A percentile compares a stretch with the other conserved stretches of the same genome.
Conservation (phyloP, 306 rosid genomes). For the Notholithocarpus densiflorus region DNA sequence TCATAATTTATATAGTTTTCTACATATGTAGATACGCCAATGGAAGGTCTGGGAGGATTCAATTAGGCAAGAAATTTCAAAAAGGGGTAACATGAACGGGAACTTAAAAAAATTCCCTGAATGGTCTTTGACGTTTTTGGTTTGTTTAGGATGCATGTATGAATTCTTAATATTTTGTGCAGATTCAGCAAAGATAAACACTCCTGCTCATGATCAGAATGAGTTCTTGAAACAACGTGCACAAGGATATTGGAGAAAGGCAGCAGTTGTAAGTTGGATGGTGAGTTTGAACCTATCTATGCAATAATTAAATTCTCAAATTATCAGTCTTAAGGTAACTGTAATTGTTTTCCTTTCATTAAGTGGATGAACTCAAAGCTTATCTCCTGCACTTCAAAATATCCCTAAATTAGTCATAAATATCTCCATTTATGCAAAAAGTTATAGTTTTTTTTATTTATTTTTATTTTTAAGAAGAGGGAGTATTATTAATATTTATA, state of each 20-base stretch:
- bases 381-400: neutral
- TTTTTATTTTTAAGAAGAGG: neutral
- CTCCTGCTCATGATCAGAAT: neutral
- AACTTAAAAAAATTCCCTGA: constrained; percentile 9
- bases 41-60: constrained; percentile 78
- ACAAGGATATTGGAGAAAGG: constrained; percentile 66
- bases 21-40: constrained; percentile 43
- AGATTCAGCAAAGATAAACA: neutral
- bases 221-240: constrained; percentile 38
- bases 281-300: constrained; percentile 32
- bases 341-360: neutral
- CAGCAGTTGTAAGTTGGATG: constrained; percentile 69
- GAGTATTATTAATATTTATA: too few species aligned
- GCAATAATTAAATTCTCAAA: neutral
- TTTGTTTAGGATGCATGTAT: neutral
- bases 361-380: neutral
- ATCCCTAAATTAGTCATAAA: neutral
- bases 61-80: neutral
- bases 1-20: constrained; percentile 24
- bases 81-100: constrained; percentile 24
- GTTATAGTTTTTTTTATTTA: neutral
- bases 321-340: neutral
- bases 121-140: constrained; percentile 9
- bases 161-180: neutral
- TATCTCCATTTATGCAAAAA: neutral